Base-by-base conservation (phyloP, 1,139 yeast genomes). In the Hyphopichia buzzinii region DNA sequence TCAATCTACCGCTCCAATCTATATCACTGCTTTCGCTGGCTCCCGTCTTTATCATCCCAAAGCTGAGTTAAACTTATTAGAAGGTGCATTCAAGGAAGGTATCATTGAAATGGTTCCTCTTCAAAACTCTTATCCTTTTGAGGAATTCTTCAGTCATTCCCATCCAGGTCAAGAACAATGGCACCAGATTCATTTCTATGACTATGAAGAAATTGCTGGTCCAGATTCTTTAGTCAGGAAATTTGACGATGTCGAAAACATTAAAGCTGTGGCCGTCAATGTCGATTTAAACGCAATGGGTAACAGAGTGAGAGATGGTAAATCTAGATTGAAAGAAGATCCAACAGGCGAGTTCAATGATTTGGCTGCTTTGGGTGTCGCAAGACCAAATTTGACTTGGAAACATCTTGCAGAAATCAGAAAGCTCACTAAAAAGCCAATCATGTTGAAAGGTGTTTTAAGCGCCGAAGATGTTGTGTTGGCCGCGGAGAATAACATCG, bases 81-180 rank as follows among this genome's bases (percentile, higher is more conserved):
- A 59, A 31, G 78, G 74, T 2, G 76, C 77, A 3, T 65, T 55
- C 12, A 55, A 58, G 32, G 61, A 64, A 30, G 67, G 59, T 30
- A 57, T 70, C 4, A 63, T 74, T 33, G 78, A 74, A 43, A 76
- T 76, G 81, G 64, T 75, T 29, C 77, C 80, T 8, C 72, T 77
- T 2, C 51, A 70, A 35, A 73, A 79, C 3, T 63, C 77, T 14
- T 71, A 75, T 47, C 63, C 77, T 2, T 65, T 77, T 38, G 79
- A 75, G 39, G 81, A 78, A 48, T 69, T 78, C 39, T 64, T 65
- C 24, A 75, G 68, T 39, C 77, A 68, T 12, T 67, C 70, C 3
- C 57, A 59, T 31, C 41, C 39, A 2, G 37, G 34, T 17, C 64
- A 58, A 35, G 38, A 52, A n/a, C 55, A 57, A 26, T 55, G 59